Conservation (phyloP, 192 early-diverging fungal species). For the Diversispora epigaea region DNA sequence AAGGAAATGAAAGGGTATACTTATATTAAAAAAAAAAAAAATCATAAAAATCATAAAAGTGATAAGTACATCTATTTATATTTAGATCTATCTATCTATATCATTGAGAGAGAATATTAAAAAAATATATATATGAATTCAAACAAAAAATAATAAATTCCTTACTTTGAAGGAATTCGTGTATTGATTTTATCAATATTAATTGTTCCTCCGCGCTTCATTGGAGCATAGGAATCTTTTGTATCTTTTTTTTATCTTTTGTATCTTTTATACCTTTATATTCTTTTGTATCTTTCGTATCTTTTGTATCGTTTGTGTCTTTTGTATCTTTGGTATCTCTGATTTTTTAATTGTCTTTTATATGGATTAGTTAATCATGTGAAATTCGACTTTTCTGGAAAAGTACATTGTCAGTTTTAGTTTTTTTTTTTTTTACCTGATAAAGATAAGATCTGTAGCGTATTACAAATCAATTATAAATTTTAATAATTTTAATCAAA, state of each 20-base stretch:
- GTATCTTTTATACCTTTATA: neutral
- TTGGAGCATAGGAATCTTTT: neutral
- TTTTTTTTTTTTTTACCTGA: too few species aligned
- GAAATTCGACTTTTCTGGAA: too few species aligned
- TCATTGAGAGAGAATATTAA: neutral
- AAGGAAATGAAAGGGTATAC: conserved; percentile 9
- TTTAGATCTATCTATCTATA: neutral
- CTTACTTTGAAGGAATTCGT: conserved; percentile 8
- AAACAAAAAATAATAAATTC: neutral
- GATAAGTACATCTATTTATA: neutral
- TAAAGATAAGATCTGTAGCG: too few species aligned
- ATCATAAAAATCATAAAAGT: neutral
- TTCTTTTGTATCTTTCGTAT: too few species aligned
- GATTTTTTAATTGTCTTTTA: too few species aligned
- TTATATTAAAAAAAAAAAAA: conserved; percentile 6
- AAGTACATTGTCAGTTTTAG: too few species aligned
- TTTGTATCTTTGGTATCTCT: too few species aligned
- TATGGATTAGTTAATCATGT: too few species aligned
- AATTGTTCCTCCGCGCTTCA: conserved; percentile 13
- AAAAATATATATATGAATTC: neutral
- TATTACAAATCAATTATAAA: too few species aligned
- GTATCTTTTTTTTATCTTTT: neutral
- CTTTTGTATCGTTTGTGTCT: too few species aligned
- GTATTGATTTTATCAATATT: conserved; percentile 20
- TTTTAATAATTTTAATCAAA: too few species aligned